Evolutionary conservation across 2,329 filamentous ascomycete species (phyloP).

Genomic region (Xylaria sp.): DNA sequence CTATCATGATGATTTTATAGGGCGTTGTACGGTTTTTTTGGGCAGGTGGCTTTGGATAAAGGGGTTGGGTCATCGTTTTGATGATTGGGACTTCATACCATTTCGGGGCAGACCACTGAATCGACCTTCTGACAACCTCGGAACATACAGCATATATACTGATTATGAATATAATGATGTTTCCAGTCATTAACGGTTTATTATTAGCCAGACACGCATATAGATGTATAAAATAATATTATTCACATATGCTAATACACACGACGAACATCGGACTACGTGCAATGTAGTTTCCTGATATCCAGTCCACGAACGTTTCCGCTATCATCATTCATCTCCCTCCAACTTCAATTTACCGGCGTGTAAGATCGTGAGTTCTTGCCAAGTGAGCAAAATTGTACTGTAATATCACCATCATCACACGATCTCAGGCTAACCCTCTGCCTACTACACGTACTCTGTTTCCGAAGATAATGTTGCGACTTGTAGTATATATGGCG

Average conservation of each 20-base stretch:
- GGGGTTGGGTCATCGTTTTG: conserved; percentile 5
- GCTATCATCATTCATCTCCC: too few species aligned
- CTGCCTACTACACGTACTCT: not conserved
- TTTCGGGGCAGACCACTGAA: not conserved
- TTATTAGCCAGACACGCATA: conserved; percentile 8
- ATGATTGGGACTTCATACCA: not conserved
- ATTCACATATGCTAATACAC: not conserved
- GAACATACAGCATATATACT: not conserved
- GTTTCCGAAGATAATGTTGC: not conserved
- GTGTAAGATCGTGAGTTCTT: not conserved
- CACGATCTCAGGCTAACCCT: not conserved
- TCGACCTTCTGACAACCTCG: not conserved
- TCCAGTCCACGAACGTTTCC: not conserved
- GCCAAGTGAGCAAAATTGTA: not conserved
- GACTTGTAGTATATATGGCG: not conserved
- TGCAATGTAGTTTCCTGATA: not conserved
- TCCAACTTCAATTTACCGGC: not conserved
- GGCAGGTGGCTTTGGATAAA: conserved; percentile 1
- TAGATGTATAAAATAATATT: conserved; percentile 11
- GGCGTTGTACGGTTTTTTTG: conserved; percentile 28
- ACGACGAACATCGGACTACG: not conserved
- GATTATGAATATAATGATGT: conserved; percentile 17
- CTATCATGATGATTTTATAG: conserved; percentile 19
- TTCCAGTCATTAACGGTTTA: conserved; percentile 6
- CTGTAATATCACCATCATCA: conserved; percentile 1